phyloP scores from a whole-genome alignment of 768 basidiomycete species.

The Leccinellum albellum region DNA sequence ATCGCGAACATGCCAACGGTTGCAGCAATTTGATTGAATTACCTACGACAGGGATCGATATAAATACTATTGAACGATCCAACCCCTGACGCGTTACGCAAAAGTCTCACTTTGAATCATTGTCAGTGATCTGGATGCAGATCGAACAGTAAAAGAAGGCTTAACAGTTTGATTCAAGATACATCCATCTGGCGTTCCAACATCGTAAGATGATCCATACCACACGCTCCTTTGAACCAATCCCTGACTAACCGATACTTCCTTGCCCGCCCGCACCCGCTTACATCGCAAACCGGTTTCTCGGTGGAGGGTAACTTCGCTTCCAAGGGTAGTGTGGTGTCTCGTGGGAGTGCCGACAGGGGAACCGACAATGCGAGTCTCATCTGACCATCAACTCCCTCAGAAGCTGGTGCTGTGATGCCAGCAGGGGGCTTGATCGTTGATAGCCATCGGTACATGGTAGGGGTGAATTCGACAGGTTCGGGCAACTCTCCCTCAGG shows the following conservation, averaged over 20 bases:
- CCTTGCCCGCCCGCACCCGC: conserved; percentile 50
- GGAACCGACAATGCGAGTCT: conserved; percentile 56
- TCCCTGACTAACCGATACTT: conserved; percentile 68
- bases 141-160: not conserved
- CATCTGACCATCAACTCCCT: conserved; percentile 30
- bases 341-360: conserved; percentile 20
- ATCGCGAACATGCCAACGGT: not conserved
- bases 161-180: not conserved
- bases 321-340: conserved; percentile 9
- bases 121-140: not conserved
- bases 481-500: conserved; percentile 40
- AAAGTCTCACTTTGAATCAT: too few species aligned
- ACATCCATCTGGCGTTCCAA: conserved; percentile 36
- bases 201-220: conserved; percentile 58
- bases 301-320: conserved; percentile 3
- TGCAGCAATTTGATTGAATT: not conserved
- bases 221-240: conserved; percentile 59
- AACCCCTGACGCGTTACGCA: not conserved
- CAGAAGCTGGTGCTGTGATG: conserved; percentile 2
- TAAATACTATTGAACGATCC: not conserved
- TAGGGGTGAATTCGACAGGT: conserved; percentile 41
- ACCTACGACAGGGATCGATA: not conserved
- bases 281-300: conserved; percentile 46
- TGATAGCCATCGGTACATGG: conserved; percentile 73
- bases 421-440: conserved; percentile 36